Evolutionary conservation across 345 rosid species (phyloP).

Genomic region (Camelina laxa): DNA sequence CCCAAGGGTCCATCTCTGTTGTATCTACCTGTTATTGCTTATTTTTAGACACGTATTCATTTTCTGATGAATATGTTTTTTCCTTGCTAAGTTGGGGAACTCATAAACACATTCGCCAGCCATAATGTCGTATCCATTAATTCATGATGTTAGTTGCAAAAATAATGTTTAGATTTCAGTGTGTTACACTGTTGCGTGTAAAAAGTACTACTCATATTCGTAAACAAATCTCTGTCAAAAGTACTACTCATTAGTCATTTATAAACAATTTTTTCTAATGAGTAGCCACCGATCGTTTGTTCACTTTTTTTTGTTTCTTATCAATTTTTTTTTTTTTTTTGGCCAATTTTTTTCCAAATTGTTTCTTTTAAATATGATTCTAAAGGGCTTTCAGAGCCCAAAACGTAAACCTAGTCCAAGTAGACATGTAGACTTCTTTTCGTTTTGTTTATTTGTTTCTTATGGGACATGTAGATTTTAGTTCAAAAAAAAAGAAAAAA

Average conservation of each 20-base stretch:
- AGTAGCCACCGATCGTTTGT: not conserved
- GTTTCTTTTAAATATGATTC: not conserved
- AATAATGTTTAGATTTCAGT: not conserved
- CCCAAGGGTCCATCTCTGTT: slow-evolving; percentile 36
- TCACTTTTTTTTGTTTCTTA: not conserved
- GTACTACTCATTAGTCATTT: not conserved
- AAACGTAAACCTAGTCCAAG: too few species aligned
- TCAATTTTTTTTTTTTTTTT: not conserved
- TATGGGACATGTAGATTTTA: too few species aligned
- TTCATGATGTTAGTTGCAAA: not conserved
- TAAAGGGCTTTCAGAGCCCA: slow-evolving; percentile 14
- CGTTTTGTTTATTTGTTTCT: too few species aligned
- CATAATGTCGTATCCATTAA: slow-evolving; percentile 14
- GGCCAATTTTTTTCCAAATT: not conserved
- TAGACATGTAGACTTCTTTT: too few species aligned
- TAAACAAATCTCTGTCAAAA: not conserved
- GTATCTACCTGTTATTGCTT: slow-evolving; percentile 37
- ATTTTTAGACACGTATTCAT: slow-evolving; percentile 29
- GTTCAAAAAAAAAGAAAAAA: too few species aligned
- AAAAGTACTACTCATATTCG: not conserved
- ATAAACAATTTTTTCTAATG: not conserved
- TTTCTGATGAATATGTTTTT: slow-evolving; percentile 25
- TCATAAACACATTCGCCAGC: not conserved
- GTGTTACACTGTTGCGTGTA: not conserved
- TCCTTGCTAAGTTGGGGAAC: slow-evolving; percentile 17